Percentiles rank a stretch among this genome's conserved stretches.
Conservation (phyloP, 2,329 filamentous ascomycete genomes). For the Pseudocercospora crystallina region DNA sequence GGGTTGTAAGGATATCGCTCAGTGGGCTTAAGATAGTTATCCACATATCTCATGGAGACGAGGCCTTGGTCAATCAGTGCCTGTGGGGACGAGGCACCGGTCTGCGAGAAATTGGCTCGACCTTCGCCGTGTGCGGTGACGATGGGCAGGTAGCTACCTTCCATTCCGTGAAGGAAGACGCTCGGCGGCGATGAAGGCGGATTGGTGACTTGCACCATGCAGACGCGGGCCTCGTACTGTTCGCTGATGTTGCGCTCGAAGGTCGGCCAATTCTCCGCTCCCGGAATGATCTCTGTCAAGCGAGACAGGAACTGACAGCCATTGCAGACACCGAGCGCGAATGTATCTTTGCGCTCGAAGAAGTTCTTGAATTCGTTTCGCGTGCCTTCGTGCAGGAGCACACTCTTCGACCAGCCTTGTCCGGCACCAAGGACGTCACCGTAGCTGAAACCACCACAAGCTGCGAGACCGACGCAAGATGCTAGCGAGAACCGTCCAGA, state of each 20-base stretch:
- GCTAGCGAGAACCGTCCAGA: conserved; percentile 75
- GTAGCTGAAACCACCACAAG: conserved; percentile 97
- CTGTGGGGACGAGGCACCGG: conserved; percentile 47
- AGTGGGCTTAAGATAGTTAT: conserved; percentile 74
- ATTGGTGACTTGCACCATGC: conserved; percentile 78
- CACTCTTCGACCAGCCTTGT: conserved; percentile 92
- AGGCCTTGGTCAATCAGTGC: conserved; percentile 64
- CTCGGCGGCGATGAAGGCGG: conserved; percentile 53
- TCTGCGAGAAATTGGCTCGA: conserved; percentile 61
- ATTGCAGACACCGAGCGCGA: conserved; percentile 92
- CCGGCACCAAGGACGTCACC: conserved; percentile 92
- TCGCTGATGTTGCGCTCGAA: conserved; percentile 83
- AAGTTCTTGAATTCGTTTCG: conserved; percentile 78
- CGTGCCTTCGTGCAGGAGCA: conserved; percentile 76
- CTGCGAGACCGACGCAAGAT: conserved; percentile 83
- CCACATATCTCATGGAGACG: conserved; percentile 77
- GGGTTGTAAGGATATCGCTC: conserved; percentile 86
- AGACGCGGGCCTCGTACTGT: conserved; percentile 86
- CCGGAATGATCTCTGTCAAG: conserved; percentile 79
- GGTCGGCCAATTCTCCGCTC: conserved; percentile 76
- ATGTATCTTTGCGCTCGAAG: conserved; percentile 86
- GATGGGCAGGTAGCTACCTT: conserved; percentile 77
- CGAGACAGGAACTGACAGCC: conserved; percentile 93
- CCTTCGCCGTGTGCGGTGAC: conserved; percentile 91
- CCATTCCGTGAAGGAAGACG: conserved; percentile 91